phyloP scores from a whole-genome alignment of 129 eudicot species.

The Flaveria brownii region DNA sequence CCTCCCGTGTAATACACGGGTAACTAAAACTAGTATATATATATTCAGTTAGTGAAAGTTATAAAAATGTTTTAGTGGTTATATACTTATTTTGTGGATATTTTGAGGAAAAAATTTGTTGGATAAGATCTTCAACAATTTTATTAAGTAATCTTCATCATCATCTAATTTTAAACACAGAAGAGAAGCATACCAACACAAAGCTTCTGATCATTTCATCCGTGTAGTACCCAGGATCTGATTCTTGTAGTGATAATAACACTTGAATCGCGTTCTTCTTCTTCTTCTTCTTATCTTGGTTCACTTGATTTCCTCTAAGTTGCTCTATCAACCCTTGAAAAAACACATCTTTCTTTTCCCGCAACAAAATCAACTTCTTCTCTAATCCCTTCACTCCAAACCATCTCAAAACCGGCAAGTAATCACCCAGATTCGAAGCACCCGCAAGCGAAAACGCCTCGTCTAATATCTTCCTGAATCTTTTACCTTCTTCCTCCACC shows the following conservation, averaged over 20 bases:
- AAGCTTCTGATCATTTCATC: slow-evolving; percentile 43
- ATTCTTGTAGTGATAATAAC: slow-evolving; percentile 33
- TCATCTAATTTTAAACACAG: not conserved
- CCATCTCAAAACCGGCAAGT: slow-evolving; percentile 41
- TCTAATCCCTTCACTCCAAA: slow-evolving; percentile 33
- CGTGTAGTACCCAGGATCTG: slow-evolving; percentile 40
- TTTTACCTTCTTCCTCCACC: slow-evolving; percentile 25
- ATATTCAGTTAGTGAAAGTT: too few relatives aligned
- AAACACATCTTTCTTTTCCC: slow-evolving; percentile 38
- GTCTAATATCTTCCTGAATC: slow-evolving; percentile 26
- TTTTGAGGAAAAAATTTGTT: too few relatives aligned
- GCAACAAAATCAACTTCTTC: slow-evolving; percentile 33
- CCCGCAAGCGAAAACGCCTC: slow-evolving; percentile 20
- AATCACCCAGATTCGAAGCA: slow-evolving; percentile 34
- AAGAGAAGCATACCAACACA: slow-evolving; percentile 33
- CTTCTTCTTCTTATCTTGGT: not conserved
- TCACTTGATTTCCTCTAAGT: not conserved
- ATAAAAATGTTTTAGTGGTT: too few relatives aligned
- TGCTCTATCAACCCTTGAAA: slow-evolving; percentile 42
- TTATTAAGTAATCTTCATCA: too few relatives aligned
- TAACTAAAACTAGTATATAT: too few relatives aligned
- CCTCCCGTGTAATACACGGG: too few relatives aligned
- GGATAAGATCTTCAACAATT: too few relatives aligned
- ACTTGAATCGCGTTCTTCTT: slow-evolving; percentile 37
- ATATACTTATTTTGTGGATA: too few relatives aligned